phyloP scores from a whole-genome alignment of 2,329 filamentous ascomycete species.

The Diplodia sapinea region DNA sequence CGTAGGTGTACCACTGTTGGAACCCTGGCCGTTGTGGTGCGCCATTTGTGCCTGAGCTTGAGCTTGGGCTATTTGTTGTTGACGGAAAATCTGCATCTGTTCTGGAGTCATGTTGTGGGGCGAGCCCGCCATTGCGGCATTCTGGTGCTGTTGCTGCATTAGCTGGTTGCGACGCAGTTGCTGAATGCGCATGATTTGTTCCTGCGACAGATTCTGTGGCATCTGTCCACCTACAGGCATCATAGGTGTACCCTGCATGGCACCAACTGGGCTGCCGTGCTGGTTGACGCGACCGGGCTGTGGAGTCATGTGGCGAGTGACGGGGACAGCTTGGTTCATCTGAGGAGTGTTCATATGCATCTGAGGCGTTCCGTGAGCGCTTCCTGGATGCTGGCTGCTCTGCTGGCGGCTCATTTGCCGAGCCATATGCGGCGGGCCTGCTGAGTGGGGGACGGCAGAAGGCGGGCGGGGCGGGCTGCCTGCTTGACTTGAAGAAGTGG shows the following conservation, averaged over 20 bases:
- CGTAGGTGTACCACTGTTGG: conserved; percentile 21
- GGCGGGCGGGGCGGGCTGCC: conserved; percentile 47
- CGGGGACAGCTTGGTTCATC: conserved; percentile 46
- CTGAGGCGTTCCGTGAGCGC: conserved; percentile 48
- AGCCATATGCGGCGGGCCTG: conserved; percentile 40
- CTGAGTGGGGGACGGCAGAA: conserved; percentile 48
- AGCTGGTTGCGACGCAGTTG: conserved; percentile 22
- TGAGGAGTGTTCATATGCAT: conserved; percentile 48
- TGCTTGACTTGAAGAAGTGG: conserved; percentile 47
- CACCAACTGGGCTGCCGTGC: conserved; percentile 42
- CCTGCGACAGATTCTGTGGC: conserved; percentile 11
- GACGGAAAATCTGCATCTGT: conserved; percentile 38
- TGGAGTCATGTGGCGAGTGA: conserved; percentile 47
- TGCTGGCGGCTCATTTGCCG: conserved; percentile 48
- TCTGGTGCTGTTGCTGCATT: conserved; percentile 29
- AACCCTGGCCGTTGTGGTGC: conserved; percentile 22
- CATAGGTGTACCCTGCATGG: conserved; percentile 45
- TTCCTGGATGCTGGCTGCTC: conserved; percentile 41
- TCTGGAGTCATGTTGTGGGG: conserved; percentile 45
- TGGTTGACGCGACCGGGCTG: conserved; percentile 47
- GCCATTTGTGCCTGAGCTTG: conserved; percentile 19
- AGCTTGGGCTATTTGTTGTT: conserved; percentile 19
- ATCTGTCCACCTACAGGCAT: conserved; percentile 45
- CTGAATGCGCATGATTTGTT: conserved; percentile 27
- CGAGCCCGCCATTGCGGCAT: conserved; percentile 12